phyloP scores from a whole-genome alignment of 148 eudicot genomes.

The Agrostemma githago region DNA sequence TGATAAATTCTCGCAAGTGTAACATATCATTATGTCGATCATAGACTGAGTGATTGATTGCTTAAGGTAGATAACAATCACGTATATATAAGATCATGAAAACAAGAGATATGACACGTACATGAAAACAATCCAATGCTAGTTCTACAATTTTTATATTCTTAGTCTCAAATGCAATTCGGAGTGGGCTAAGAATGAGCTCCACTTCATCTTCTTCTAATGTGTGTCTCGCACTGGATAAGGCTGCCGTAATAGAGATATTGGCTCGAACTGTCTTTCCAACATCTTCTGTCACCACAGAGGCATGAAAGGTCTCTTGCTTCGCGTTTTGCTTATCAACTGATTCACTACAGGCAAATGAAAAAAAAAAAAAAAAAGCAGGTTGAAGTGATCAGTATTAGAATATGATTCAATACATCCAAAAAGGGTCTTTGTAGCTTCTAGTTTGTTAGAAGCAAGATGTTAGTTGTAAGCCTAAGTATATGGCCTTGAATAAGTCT shows the following conservation, averaged over 20 bases:
- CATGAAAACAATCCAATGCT: constrained; percentile 97
- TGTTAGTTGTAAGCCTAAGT: too few relatives aligned
- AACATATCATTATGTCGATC: constrained; percentile 2
- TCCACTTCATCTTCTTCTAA: constrained; percentile 78
- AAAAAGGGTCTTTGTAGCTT: too few relatives aligned
- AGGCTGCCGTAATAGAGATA: constrained; percentile 50
- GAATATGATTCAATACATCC: too few relatives aligned
- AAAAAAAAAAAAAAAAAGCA: constrained; percentile 8
- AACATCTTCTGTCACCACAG: constrained; percentile 35
- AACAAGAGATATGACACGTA: constrained; percentile 34
- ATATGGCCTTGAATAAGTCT: too few relatives aligned
- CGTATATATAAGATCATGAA: background rate
- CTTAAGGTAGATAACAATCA: background rate
- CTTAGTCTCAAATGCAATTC: constrained; percentile 93
- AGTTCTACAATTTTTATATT: constrained; percentile 71
- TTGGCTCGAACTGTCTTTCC: constrained; percentile 31
- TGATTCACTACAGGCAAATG: constrained; percentile 31
- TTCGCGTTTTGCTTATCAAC: constrained; percentile 36
- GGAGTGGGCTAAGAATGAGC: constrained; percentile 80
- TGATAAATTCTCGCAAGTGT: background rate
- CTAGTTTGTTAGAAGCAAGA: too few relatives aligned
- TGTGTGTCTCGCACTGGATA: constrained; percentile 76
- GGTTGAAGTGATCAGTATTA: background rate
- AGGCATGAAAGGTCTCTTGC: constrained; percentile 32
- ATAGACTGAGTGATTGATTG: constrained; percentile 1